These are phyloP conservation scores for Claviceps spartinae DNA, from an alignment of 2,329 filamentous ascomycete species.

Conservation along the genomic window DNA sequence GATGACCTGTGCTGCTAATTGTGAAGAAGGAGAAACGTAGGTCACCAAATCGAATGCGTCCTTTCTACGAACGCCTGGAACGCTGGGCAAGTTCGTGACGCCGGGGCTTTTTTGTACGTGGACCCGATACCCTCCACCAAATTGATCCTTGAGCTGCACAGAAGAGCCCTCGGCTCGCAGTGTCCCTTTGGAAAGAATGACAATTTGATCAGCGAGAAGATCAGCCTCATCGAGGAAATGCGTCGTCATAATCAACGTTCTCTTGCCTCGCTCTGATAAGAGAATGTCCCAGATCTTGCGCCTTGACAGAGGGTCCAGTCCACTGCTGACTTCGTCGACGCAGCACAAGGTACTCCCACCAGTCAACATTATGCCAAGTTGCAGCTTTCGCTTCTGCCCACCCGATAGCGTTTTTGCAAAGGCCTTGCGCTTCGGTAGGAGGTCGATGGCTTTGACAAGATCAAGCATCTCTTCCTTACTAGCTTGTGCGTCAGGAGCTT, in stretches of 20 bases:
- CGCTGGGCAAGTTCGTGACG: conserved; percentile 30
- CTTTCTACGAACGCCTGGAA: conserved; percentile 44
- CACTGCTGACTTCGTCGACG: conserved; percentile 81
- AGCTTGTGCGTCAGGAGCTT: conserved; percentile 45
- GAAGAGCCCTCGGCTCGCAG: conserved; percentile 74
- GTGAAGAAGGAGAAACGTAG: conserved; percentile 58
- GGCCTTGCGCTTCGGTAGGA: conserved; percentile 60
- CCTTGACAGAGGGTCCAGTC: conserved; percentile 73
- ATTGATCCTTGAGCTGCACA: conserved; percentile 67
- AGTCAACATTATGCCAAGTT: conserved; percentile 90
- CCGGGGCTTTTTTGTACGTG: conserved; percentile 51
- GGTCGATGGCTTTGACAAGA: conserved; percentile 58
- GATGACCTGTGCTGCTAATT: conserved; percentile 58
- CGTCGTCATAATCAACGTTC: conserved; percentile 79
- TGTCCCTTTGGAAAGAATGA: conserved; percentile 71
- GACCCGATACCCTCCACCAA: conserved; percentile 77
- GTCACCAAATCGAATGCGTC: conserved; percentile 56
- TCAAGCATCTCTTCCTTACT: conserved; percentile 44
- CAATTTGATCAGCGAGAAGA: conserved; percentile 76
- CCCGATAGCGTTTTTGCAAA: conserved; percentile 69
- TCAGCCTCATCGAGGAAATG: conserved; percentile 94
- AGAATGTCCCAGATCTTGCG: conserved; percentile 93
- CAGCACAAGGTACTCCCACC: conserved; percentile 81
- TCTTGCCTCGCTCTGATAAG: conserved; percentile 63
- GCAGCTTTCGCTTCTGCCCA: conserved; percentile 83